A percentile compares a stretch with the other conserved stretches of the same genome.
Conservation (phyloP, 2,329 filamentous ascomycete species). For the Diaporthe ampelina region DNA sequence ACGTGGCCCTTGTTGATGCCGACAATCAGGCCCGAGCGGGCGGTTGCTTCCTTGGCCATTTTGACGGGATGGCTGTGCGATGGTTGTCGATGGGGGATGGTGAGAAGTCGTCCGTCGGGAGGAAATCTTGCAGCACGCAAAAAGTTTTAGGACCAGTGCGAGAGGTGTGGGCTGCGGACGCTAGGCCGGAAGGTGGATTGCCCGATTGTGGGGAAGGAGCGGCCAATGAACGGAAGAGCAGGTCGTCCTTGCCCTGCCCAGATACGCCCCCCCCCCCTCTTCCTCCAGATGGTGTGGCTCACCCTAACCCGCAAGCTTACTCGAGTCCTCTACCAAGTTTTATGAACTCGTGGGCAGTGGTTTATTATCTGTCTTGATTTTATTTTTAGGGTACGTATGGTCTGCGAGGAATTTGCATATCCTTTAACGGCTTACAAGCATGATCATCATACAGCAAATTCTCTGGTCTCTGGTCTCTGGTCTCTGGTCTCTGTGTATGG, state of each 20-base stretch:
- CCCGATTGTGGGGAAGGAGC: conserved; percentile 24
- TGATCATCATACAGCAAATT: too few species aligned
- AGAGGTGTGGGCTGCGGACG: conserved; percentile 15
- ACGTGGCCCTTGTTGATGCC: conserved; percentile 76
- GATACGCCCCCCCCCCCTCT: background rate
- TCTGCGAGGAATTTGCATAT: background rate
- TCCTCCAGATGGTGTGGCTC: too few species aligned
- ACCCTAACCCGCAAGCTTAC: background rate
- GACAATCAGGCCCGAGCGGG: conserved; percentile 71
- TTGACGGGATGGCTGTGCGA: conserved; percentile 49
- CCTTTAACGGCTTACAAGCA: too few species aligned
- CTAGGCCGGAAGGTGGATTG: conserved; percentile 35
- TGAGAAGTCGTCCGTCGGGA: conserved; percentile 34
- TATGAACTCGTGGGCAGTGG: too few species aligned
- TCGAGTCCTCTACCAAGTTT: too few species aligned
- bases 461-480: too few species aligned
- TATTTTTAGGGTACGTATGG: too few species aligned
- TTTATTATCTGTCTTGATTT: too few species aligned
- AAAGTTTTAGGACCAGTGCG: conserved; percentile 24
- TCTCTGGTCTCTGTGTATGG: too few species aligned
- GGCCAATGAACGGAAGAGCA: conserved; percentile 4
- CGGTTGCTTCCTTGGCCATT: conserved; percentile 73
- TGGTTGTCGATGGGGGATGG: conserved; percentile 45
- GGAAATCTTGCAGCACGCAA: conserved; percentile 16
- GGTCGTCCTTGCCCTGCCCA: conserved; percentile 6